Evolutionary conservation across 2,329 filamentous ascomycete species (phyloP), one percentile per base, ranked within the genome.

Genomic region (Aulographum hederae): DNA sequence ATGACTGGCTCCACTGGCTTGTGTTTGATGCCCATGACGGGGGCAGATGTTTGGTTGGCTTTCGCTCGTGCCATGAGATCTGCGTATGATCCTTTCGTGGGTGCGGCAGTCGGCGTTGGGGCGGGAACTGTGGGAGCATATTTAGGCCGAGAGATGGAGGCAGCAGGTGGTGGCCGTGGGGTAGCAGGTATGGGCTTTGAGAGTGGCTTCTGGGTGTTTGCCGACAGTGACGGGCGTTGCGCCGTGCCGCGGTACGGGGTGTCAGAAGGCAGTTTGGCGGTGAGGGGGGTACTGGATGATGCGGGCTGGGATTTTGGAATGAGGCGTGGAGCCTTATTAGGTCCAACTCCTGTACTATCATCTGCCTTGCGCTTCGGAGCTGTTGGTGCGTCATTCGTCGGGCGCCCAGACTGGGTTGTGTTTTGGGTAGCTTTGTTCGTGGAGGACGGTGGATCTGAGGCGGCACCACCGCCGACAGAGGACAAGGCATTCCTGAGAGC

Each of bases 31-130:
- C 75, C 76, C 16, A 76, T 62, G 33, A 51, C 65, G 57, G 10
- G 69, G 10, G 69, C 35, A 25, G 46, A 44, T 34, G 52, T 52
- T 56, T 58, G 60, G 34, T 59, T 73, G 37, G 69, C 69, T 44
- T 78, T 72, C 19, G 71, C 79, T 41, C 75, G 66, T 34, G 74
- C 74, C 54, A 85, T 63, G 37, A 82, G 76, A 44, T 82, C 77
- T 23, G 73, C 69, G 48, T 72, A 85, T 0, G 74, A 78, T 2
- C 76, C 73, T 45, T 77, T 79, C 51, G 81, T 81, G 2, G 71
- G 73, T 2, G 65, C 54, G 3, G 57, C 49, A 25, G 50, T 34
- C 11, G 43, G 8, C 46, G 47, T 33, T 12, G 46, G 29, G 3
- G 45, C 26, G n/a, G 46, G 26, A 31, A 40, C 32, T 32, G 38